phyloP scores from a whole-genome alignment of 1,284 basidiomycete genomes.

The Stygiomarasmius scandens region DNA sequence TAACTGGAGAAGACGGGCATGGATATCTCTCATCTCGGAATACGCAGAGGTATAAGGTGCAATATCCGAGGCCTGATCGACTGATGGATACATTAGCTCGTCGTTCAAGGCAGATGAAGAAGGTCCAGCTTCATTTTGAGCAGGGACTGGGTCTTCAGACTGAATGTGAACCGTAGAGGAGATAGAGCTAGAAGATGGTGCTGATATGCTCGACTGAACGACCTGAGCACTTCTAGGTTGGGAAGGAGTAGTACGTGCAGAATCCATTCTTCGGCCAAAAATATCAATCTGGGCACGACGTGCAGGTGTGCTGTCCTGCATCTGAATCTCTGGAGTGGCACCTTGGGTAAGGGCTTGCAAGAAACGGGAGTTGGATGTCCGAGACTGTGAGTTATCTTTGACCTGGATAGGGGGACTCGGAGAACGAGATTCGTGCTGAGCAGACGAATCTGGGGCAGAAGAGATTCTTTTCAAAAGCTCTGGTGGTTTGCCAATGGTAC shows the following conservation, averaged over 20 bases:
- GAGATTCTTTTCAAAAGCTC: conserved; percentile 46
- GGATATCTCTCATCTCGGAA: neutral
- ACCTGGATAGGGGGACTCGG: neutral
- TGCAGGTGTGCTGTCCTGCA: neutral
- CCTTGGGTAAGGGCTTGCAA: neutral
- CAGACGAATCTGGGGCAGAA: conserved; percentile 28
- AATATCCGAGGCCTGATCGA: neutral
- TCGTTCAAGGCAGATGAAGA: too few species aligned
- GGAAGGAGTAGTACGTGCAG: neutral
- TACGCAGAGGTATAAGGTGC: neutral
- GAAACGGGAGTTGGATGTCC: neutral
- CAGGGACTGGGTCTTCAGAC: too few species aligned
- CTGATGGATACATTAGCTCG: too few species aligned
- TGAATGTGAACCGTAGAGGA: too few species aligned
- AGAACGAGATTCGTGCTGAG: neutral
- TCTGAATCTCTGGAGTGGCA: neutral
- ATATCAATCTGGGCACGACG: neutral
- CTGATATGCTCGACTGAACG: neutral
- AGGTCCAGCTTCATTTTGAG: too few species aligned
- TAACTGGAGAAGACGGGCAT: neutral
- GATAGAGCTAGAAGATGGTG: neutral
- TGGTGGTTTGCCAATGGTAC: conserved; percentile 49
- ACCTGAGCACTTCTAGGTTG: neutral
- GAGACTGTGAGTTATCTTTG: neutral
- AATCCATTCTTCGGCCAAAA: neutral